phyloP scores from a whole-genome alignment of 768 basidiomycete species.

The Lyophyllum shimeji region DNA sequence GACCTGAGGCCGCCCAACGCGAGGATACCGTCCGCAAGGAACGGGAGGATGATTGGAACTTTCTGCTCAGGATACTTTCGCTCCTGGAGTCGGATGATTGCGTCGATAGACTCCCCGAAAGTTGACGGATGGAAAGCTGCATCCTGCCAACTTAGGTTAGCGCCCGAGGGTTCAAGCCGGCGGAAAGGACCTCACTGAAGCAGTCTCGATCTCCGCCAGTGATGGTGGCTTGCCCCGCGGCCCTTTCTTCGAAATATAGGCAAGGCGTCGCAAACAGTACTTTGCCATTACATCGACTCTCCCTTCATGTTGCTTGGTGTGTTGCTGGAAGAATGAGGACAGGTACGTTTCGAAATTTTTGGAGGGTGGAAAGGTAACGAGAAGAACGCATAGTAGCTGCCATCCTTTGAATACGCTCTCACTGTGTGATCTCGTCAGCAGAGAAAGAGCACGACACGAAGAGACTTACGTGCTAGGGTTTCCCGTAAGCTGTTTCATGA shows the following conservation, averaged over 20 bases:
- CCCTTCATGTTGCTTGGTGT: slow-evolving; percentile 66
- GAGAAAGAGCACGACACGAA: background rate
- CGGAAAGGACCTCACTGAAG: slow-evolving; percentile 56
- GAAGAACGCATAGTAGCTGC: slow-evolving; percentile 87
- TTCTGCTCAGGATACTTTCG: slow-evolving; percentile 82
- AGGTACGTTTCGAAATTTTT: slow-evolving; percentile 90
- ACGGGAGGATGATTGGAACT: slow-evolving; percentile 91
- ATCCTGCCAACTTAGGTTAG: slow-evolving; percentile 47
- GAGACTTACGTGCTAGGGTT: slow-evolving; percentile 75
- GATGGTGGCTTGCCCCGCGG: slow-evolving; percentile 84
- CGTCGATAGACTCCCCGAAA: slow-evolving; percentile 88
- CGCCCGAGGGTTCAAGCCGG: background rate
- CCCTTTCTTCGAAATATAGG: slow-evolving; percentile 76
- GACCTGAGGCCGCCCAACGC: slow-evolving; percentile 81
- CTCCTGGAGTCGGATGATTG: slow-evolving; percentile 80
- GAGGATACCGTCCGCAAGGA: slow-evolving; percentile 90
- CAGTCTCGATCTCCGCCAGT: slow-evolving; percentile 86
- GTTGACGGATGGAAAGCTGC: slow-evolving; percentile 95
- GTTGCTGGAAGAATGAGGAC: slow-evolving; percentile 73
- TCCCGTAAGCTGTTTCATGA: slow-evolving; percentile 86
- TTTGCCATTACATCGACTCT: slow-evolving; percentile 90
- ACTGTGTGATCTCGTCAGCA: slow-evolving; percentile 34
- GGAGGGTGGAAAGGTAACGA: slow-evolving; percentile 92
- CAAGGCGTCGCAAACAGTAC: slow-evolving; percentile 80
- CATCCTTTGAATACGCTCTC: slow-evolving; percentile 90